phyloP scores from a whole-genome alignment of 352 stramenopile species.

The Pythium scleroteichum region DNA sequence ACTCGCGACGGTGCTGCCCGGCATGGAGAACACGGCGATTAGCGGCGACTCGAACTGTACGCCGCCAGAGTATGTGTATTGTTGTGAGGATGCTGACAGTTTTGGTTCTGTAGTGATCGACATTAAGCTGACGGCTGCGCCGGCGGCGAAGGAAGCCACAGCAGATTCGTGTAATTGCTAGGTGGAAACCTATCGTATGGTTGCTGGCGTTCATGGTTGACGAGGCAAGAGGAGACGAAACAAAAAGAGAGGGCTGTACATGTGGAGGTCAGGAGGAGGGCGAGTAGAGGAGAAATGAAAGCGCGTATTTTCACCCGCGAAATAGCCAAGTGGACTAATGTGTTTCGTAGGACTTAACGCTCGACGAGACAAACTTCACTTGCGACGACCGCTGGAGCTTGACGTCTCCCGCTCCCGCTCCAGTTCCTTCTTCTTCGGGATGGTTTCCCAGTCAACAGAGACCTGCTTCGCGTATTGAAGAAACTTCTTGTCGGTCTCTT shows the following conservation, averaged over 20 bases:
- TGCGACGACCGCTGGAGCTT: slow-evolving; percentile 46
- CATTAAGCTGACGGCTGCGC: slow-evolving; percentile 86
- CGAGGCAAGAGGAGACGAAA: not conserved
- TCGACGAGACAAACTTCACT: slow-evolving; percentile 29
- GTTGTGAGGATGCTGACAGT: not conserved
- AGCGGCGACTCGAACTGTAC: slow-evolving; percentile 86
- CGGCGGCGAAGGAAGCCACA: slow-evolving; percentile 71
- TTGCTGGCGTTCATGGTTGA: not conserved
- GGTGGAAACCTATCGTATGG: not conserved
- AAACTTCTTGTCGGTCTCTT: slow-evolving; percentile 89
- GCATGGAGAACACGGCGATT: slow-evolving; percentile 92
- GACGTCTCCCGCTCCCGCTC: slow-evolving; percentile 81
- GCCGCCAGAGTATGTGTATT: slow-evolving; percentile 18
- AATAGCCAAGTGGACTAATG: slow-evolving; percentile 1
- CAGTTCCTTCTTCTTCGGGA: slow-evolving; percentile 89
- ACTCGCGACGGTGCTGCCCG: slow-evolving; percentile 96
- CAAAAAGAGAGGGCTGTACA: slow-evolving; percentile 7
- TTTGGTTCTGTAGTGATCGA: slow-evolving; percentile 65
- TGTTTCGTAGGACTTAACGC: not conserved
- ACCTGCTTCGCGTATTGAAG: slow-evolving; percentile 87
- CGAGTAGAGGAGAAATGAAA: slow-evolving; percentile 32
- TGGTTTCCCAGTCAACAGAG: slow-evolving; percentile 87
- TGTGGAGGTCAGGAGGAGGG: slow-evolving; percentile 10
- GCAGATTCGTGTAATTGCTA: slow-evolving; percentile 77
- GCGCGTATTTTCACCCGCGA: slow-evolving; percentile 9